A percentile compares a stretch with the other conserved stretches of the same genome.
Conservation (phyloP, 1,139 yeast genomes). For the Yamadazyma buinensis region DNA sequence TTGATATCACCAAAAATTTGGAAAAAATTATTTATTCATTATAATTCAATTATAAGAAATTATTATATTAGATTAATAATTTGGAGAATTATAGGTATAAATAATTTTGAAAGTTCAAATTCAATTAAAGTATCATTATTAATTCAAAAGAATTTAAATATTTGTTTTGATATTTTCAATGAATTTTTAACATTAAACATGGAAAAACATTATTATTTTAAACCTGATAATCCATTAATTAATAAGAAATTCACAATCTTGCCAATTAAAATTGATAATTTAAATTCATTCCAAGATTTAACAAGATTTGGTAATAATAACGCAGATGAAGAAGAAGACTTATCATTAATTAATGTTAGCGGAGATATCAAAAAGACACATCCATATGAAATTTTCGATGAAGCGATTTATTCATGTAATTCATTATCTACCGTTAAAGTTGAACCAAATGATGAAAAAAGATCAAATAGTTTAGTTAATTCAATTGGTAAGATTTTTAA, state of each 20-base stretch:
- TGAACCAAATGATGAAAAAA: slow-evolving; percentile 10
- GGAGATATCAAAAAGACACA: slow-evolving; percentile 44
- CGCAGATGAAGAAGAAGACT: slow-evolving; percentile 2
- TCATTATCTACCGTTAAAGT: slow-evolving; percentile 21
- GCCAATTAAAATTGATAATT: slow-evolving; percentile 21
- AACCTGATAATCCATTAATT: slow-evolving; percentile 49
- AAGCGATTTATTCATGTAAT: slow-evolving; percentile 62
- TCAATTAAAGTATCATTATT: slow-evolving; percentile 29
- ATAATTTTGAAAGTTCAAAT: slow-evolving; percentile 35
- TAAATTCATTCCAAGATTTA: no score
- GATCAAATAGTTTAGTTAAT: slow-evolving; percentile 30
- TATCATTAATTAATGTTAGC: slow-evolving; percentile 18
- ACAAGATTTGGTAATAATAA: slow-evolving; percentile 5
- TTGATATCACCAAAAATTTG: slow-evolving; percentile 48
- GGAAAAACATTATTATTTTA: slow-evolving; percentile 16
- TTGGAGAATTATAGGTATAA: slow-evolving; percentile 62
- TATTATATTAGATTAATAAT: slow-evolving; percentile 64
- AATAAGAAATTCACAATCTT: slow-evolving; percentile 48
- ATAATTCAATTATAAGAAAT: slow-evolving; percentile 74
- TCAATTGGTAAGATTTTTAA: slow-evolving; percentile 39
- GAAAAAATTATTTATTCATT: slow-evolving; percentile 62
- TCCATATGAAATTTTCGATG: slow-evolving; percentile 75
- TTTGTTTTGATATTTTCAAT: slow-evolving; percentile 17
- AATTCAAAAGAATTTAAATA: slow-evolving; percentile 27
- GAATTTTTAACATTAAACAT: slow-evolving; percentile 17